Conservation (phyloP, 257 asterid species). For the Gentiana straminea region DNA sequence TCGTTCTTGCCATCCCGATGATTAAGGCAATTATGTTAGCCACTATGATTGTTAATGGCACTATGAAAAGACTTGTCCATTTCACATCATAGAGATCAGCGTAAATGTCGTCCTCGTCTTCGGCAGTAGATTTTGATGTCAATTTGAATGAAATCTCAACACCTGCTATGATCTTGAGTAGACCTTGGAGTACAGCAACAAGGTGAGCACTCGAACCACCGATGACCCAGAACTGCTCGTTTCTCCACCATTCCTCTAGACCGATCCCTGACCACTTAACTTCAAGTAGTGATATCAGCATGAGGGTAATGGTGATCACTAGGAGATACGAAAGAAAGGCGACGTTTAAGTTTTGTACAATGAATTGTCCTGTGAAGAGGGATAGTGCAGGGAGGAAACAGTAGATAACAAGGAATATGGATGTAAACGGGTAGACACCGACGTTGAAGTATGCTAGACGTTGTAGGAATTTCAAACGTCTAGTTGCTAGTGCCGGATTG, state of each 20-base stretch:
- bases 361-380: slow-evolving; percentile 82
- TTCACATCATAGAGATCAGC: slow-evolving; percentile 75
- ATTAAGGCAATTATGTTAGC: slow-evolving; percentile 56
- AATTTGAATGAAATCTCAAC: slow-evolving; percentile 78
- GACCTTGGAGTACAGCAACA: slow-evolving; percentile 78
- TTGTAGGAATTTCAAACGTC: slow-evolving; percentile 84
- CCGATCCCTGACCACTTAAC: slow-evolving; percentile 93
- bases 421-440: slow-evolving; percentile 95
- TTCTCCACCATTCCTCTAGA: slow-evolving; percentile 90
- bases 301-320: slow-evolving; percentile 47
- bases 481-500: slow-evolving; percentile 66
- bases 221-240: slow-evolving; percentile 94
- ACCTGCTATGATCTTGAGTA: slow-evolving; percentile 79
- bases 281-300: slow-evolving; percentile 70
- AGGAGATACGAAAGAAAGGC: slow-evolving; percentile 59
- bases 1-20: slow-evolving; percentile 52
- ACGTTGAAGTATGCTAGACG: slow-evolving; percentile 86
- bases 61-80: slow-evolving; percentile 73
- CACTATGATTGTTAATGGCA: slow-evolving; percentile 58
- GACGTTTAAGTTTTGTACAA: slow-evolving; percentile 53
- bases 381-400: slow-evolving; percentile 87
- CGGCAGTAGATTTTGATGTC: slow-evolving; percentile 57
- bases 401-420: slow-evolving; percentile 72
- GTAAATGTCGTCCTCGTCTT: slow-evolving; percentile 65
- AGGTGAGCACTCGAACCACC: slow-evolving; percentile 90